Evolutionary conservation across 768 basidiomycete genomes (phyloP).

Genomic region (Pholiota conissans): DNA sequence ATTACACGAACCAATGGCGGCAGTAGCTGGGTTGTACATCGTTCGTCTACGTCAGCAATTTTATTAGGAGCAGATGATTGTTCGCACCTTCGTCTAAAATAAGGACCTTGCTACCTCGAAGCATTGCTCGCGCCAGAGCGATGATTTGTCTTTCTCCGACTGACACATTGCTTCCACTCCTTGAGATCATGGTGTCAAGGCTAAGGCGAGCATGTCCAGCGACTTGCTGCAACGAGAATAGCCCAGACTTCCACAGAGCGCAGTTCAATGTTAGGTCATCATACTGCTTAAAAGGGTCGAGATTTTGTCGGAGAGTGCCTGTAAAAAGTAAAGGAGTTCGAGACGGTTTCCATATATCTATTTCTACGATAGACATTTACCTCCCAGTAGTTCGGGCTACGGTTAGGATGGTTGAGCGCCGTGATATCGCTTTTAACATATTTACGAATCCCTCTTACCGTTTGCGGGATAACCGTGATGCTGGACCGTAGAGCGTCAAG

Average conservation of each 20-base stretch:
- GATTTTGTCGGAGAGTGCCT: slow-evolving; percentile 62
- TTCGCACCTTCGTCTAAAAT: slow-evolving; percentile 61
- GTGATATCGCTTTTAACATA: no score
- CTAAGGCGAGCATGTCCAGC: slow-evolving; percentile 49
- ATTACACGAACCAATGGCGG: slow-evolving; percentile 42
- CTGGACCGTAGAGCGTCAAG: slow-evolving; percentile 53
- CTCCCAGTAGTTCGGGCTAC: slow-evolving; percentile 4
- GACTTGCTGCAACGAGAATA: slow-evolving; percentile 39
- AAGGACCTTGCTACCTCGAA: slow-evolving; percentile 57
- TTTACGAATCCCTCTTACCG: slow-evolving; percentile 24
- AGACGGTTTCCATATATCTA: background rate
- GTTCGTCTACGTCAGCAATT: no score
- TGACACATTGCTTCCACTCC: slow-evolving; percentile 71
- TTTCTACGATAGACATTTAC: background rate
- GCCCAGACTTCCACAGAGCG: slow-evolving; percentile 39
- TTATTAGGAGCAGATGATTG: slow-evolving; percentile 14
- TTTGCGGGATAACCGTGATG: slow-evolving; percentile 60
- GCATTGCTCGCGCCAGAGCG: slow-evolving; percentile 61
- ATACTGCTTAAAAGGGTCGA: slow-evolving; percentile 66
- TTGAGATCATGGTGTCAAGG: slow-evolving; percentile 44
- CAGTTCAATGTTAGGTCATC: slow-evolving; percentile 47
- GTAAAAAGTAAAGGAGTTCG: slow-evolving; percentile 14
- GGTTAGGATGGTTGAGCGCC: background rate
- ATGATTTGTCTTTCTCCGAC: slow-evolving; percentile 76
- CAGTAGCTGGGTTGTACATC: slow-evolving; percentile 37